Base-by-base conservation (phyloP, 2,329 filamentous ascomycete genomes). In the Aurifilum marmelostoma region DNA sequence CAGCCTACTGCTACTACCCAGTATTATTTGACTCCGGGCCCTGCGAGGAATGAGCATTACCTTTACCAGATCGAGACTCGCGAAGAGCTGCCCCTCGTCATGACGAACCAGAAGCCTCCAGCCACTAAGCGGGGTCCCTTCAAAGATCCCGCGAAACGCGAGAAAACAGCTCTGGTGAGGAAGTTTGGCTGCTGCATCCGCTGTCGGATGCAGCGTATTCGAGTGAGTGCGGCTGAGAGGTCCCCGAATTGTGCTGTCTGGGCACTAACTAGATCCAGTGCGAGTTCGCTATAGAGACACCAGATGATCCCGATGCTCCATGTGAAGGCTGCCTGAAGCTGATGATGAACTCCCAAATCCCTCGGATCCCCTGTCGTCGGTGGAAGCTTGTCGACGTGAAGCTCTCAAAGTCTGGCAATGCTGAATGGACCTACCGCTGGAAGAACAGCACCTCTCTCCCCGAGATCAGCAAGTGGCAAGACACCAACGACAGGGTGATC, bases 391-490 rank as follows among this genome's bases (percentile, higher is more conserved):
- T 83, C 12, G 87, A 88, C 66, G 80, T 89, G 63, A 82, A 81
- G 63, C 79, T 89, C 11, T 88, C 85, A 76, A 89, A 89, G 74
- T 83, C 85, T 0, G 85, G 85, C 8, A 85, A 87, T 71, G 86
- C 88, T 32, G 83, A 88, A 73, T 89, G 87, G 87, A 89, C 86
- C 2, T 80, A 80, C 29, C 82, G 87, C 54, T 89, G 87, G 87
- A 82, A 81, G 63, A 83, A 86, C 71, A 85, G 83, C 70, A 83
- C 84, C 56, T 80, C 84, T 61, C 41, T 75, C 14, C 84, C 87
- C 62, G 83, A 87, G 37, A 87, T 89, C 66, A 82, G 83, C 41
- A 82, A 81, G 65, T 89, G 87, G 87, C 84, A 82, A 7, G 84
- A 84, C 1, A 71, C 78, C 3, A 84, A 87, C n/a, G 79, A 81